Evolutionary conservation across 352 stramenopile species (phyloP).

Genomic region (Pythium aquatile): DNA sequence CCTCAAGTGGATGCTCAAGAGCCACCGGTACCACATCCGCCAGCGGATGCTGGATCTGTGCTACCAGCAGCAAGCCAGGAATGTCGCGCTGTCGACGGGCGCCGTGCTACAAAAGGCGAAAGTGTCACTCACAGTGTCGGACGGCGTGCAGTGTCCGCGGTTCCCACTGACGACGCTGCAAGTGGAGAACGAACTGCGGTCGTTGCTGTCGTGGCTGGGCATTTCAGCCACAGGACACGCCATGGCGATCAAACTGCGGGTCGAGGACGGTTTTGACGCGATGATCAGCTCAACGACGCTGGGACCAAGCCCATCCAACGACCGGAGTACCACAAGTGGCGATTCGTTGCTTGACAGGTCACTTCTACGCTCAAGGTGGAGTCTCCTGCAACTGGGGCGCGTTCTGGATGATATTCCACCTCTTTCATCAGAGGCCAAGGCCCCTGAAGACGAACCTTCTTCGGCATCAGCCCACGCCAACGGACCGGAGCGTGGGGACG

Average conservation of each 20-base stretch:
- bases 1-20: constrained; percentile 45
- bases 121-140: constrained; percentile 8
- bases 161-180: constrained; percentile 34
- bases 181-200: constrained; percentile 34
- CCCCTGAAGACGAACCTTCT: not conserved
- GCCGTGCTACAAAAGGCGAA: constrained; percentile 21
- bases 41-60: constrained; percentile 50
- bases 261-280: constrained; percentile 18
- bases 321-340: not conserved
- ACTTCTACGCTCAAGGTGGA: not conserved
- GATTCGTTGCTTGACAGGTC: not conserved
- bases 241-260: constrained; percentile 19
- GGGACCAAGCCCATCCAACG: not conserved
- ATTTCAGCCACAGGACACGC: not conserved
- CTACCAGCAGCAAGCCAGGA: constrained; percentile 38
- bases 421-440: not conserved
- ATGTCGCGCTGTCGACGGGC: constrained; percentile 5
- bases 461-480: not conserved
- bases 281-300: not conserved
- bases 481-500: not conserved
- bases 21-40: constrained; percentile 50
- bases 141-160: constrained; percentile 41
- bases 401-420: not conserved
- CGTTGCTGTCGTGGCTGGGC: constrained; percentile 15
- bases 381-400: not conserved